phyloP scores from a whole-genome alignment of 495 filamentous ascomycete genomes.

The Aspergillus baeticus region DNA sequence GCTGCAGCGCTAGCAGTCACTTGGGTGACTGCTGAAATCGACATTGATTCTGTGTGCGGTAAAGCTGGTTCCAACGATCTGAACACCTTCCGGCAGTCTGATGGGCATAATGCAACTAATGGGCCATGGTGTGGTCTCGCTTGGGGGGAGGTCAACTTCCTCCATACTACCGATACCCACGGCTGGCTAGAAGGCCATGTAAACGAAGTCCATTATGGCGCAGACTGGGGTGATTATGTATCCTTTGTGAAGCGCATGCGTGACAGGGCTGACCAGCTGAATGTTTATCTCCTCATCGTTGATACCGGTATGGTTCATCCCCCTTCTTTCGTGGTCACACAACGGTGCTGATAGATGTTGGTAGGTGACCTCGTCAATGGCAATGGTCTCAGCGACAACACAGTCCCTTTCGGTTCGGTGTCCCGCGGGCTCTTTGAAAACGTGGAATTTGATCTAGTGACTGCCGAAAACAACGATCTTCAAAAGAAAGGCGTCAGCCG shows the following conservation, averaged over 20 bases:
- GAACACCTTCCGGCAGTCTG: conserved; percentile 15
- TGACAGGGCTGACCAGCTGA: neutral
- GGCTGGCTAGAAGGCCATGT: conserved; percentile 7
- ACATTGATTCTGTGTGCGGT: too few species aligned
- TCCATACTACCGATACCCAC: conserved; percentile 1
- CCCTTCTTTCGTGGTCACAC: neutral
- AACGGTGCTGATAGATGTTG: neutral
- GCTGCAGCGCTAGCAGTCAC: too few species aligned
- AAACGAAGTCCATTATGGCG: conserved; percentile 15
- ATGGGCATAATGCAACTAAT: neutral
- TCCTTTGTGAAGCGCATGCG: conserved; percentile 1
- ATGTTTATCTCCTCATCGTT: neutral
- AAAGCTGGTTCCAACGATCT: conserved; percentile 38
- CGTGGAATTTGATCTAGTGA: neutral
- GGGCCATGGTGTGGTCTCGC: conserved; percentile 20
- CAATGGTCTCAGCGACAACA: neutral
- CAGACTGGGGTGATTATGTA: neutral
- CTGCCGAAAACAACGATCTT: neutral
- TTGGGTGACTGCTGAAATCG: too few species aligned
- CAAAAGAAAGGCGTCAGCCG: neutral
- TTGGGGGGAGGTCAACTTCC: conserved; percentile 14
- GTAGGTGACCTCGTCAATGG: neutral
- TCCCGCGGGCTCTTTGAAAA: neutral
- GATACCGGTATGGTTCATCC: neutral
- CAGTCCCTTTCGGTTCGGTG: neutral